Evolutionary conservation across 1,284 basidiomycete genomes (phyloP).

Genomic region (Bjerkandera adusta): DNA sequence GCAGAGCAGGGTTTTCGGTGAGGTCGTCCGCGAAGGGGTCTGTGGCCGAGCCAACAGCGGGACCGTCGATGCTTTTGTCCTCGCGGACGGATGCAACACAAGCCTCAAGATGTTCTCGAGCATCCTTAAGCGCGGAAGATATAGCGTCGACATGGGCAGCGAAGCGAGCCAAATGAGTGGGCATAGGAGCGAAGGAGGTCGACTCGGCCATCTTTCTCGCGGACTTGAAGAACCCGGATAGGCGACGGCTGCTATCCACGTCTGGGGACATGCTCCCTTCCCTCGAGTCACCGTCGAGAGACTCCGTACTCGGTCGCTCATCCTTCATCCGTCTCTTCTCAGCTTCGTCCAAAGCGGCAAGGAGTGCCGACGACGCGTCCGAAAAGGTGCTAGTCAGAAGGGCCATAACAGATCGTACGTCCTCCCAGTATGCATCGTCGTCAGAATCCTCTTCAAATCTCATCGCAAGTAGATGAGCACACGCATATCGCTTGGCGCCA

Average conservation of each 20-base stretch:
- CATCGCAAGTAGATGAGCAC: conserved; percentile 72
- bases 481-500: conserved; percentile 69
- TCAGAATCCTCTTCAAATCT: conserved; percentile 55
- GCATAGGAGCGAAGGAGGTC: conserved; percentile 68
- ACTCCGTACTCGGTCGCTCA: conserved; percentile 43
- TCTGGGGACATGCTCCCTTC: conserved; percentile 16
- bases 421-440: conserved; percentile 73
- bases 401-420: conserved; percentile 69
- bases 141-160: conserved; percentile 70
- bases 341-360: conserved; percentile 56
- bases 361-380: conserved; percentile 59
- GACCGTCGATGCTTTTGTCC: conserved; percentile 15
- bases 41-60: not conserved
- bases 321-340: conserved; percentile 49
- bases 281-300: conserved; percentile 15
- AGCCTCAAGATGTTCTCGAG: conserved; percentile 56
- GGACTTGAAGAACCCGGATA: conserved; percentile 4
- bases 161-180: conserved; percentile 62
- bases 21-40: conserved; percentile 17
- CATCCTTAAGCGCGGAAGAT: conserved; percentile 61
- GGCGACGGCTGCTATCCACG: conserved; percentile 11
- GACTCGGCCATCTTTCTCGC: conserved; percentile 28
- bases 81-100: conserved; percentile 56
- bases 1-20: conserved; percentile 46
- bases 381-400: conserved; percentile 63